These are phyloP conservation scores for Verticillium zaregamsianum DNA, from an alignment of 2,329 filamentous ascomycete genomes.

Conservation along the genomic window DNA sequence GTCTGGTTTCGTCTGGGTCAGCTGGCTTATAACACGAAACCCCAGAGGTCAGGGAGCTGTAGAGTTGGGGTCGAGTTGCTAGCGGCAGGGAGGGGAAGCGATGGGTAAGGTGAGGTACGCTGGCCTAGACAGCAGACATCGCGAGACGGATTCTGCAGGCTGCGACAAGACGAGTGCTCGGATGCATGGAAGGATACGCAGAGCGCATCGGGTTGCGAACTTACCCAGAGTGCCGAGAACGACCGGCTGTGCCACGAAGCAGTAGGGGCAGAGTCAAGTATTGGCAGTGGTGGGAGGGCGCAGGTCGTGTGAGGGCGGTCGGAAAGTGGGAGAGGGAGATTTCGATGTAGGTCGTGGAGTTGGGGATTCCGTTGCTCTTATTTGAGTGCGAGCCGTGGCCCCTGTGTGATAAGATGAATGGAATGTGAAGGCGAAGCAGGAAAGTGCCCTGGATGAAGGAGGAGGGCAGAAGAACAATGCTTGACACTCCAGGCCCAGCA, in stretches of 20 bases:
- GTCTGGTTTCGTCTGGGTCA: background rate
- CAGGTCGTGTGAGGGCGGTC: background rate
- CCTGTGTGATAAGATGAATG: too few species aligned
- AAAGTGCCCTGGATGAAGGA: background rate
- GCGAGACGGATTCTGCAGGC: background rate
- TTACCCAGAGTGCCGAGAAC: background rate
- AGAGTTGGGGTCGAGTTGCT: background rate
- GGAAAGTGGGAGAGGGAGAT: background rate
- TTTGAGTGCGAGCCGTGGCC: background rate
- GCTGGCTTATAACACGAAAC: background rate
- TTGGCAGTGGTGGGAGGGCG: background rate
- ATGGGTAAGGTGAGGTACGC: background rate
- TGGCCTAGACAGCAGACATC: background rate
- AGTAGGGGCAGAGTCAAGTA: background rate
- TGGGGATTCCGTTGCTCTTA: background rate
- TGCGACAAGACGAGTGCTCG: background rate
- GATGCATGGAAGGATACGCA: background rate
- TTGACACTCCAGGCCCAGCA: background rate
- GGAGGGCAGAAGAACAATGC: background rate
- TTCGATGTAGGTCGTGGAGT: background rate
- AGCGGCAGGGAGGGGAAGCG: background rate
- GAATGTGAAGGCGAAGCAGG: background rate
- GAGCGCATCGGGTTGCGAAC: background rate
- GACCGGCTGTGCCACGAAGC: background rate
- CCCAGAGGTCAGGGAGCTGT: background rate